Evolutionary conservation across 2,329 filamentous ascomycete genomes (phyloP).

Genomic region (Emergomyces africanus): DNA sequence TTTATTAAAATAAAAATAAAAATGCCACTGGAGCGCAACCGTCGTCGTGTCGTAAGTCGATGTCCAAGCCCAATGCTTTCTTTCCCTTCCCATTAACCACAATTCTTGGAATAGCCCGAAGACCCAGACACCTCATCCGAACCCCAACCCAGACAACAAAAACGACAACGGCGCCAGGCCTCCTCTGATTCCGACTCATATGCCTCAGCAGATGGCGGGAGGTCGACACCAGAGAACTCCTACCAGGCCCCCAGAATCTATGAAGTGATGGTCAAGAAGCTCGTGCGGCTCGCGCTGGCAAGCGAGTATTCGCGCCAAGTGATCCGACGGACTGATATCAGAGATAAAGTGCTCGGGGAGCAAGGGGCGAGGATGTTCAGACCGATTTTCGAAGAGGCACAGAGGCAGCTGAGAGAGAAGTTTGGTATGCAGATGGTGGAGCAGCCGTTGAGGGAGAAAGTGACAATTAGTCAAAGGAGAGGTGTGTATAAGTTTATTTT

Average conservation of each 20-base stretch:
- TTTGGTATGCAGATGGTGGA: conserved; percentile 95
- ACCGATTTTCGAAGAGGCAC: conserved; percentile 62
- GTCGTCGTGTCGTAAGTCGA: conserved; percentile 5
- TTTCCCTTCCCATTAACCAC: neutral
- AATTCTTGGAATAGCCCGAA: neutral
- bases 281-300: conserved; percentile 49
- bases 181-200: conserved; percentile 5
- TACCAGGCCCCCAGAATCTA: conserved; percentile 18
- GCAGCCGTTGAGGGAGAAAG: conserved; percentile 67
- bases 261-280: conserved; percentile 43
- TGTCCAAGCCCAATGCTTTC: neutral
- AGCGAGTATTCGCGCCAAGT: conserved; percentile 47
- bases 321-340: conserved; percentile 46
- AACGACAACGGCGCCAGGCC: conserved; percentile 8
- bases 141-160: conserved; percentile 2
- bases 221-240: neutral
- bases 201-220: conserved; percentile 2
- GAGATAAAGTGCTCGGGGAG: conserved; percentile 55
- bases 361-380: conserved; percentile 59
- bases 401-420: conserved; percentile 52
- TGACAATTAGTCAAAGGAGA: conserved; percentile 66
- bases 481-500: conserved; percentile 34
- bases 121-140: neutral
- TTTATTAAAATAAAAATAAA: no score
- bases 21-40: conserved; percentile 8